Base-by-base conservation (phyloP, 345 rosid genomes). In the Syzygium aqueum region DNA sequence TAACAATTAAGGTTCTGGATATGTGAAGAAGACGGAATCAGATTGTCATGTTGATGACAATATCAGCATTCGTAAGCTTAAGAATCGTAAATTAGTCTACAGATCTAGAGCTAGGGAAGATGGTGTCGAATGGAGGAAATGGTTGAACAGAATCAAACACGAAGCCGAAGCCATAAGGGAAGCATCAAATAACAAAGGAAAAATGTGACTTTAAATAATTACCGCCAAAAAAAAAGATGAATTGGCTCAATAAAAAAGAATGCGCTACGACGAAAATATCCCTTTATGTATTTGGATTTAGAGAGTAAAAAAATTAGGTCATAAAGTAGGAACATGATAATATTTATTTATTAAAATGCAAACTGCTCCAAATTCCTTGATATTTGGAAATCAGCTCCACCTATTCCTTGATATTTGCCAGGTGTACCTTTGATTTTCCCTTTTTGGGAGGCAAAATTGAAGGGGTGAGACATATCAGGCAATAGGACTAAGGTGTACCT, bases 1-100 rank as follows among this genome's bases (percentile, higher is more conserved):
- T 85, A 95, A 92, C 57, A 92, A 92, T 89, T 94, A 96, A 85
- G 95, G 94, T 92, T 95, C 97, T 88, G 96, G 95, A 51, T 95
- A 93, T 90, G 94, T 93, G 84, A 94, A 93, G 91, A 94, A 88
- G 89, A 88, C 89, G 84, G 93, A 93, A 87, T 92, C 95, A 12
- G 93, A 95, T 59, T 88, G 89, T 87, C 91, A 94, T 85, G 93
- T 90, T n/a, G 94, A 93, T 86, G 92, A 91, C 67, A 92, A 92
- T 86, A 56, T 86, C 56, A 86, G 87, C 85, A 91, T 89, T 83
- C 89, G 53, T 88, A 91, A 85, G 77, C 85, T 85, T 49, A 91
- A 88, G 89, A 94, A 93, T 89, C 89, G 1, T 17, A 19, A 67
- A 33, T 33, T 67, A 33, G 46, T 33, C 46, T 33, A 5, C 8